Evolutionary conservation across 352 stramenopile genomes (phyloP).

Genomic region (Globisporangium echinulatum): DNA sequence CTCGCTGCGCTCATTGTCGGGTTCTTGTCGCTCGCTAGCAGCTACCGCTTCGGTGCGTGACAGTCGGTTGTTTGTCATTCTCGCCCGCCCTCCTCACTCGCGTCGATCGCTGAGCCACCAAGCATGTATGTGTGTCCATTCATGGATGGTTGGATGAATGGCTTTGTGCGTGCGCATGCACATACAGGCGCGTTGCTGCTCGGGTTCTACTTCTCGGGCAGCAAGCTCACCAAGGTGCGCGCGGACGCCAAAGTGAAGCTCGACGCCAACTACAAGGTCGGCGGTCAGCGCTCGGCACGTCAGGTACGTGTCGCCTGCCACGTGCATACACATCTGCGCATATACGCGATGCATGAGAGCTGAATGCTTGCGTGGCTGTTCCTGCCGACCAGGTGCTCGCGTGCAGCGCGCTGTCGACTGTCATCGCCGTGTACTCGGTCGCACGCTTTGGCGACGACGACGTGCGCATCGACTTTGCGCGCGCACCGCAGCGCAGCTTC

Average conservation of each 20-base stretch:
- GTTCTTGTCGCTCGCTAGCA: conserved; percentile 48
- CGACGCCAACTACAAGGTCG: conserved; percentile 71
- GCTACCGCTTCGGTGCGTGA: conserved; percentile 60
- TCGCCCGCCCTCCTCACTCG: background rate
- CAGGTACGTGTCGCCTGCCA: conserved; percentile 18
- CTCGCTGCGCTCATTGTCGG: conserved; percentile 59
- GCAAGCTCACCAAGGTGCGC: conserved; percentile 77
- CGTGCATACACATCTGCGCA: background rate
- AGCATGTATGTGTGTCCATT: no score
- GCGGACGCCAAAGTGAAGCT: conserved; percentile 49
- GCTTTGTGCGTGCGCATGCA: background rate
- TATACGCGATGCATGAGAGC: background rate
- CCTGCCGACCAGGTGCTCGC: conserved; percentile 56
- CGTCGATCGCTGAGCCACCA: background rate
- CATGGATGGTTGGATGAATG: background rate
- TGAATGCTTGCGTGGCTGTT: no score
- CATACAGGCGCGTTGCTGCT: conserved; percentile 65
- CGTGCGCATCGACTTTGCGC: conserved; percentile 28
- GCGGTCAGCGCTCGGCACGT: conserved; percentile 63
- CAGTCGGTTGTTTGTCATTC: background rate
- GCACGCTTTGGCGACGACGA: conserved; percentile 34
- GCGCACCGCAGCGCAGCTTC: conserved; percentile 27
- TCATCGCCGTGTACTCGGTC: conserved; percentile 55
- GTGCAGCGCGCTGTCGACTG: conserved; percentile 57
- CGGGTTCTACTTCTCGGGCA: conserved; percentile 82